Conservation (phyloP, 176 grass and related monocot species). For the Musa beccarii region DNA sequence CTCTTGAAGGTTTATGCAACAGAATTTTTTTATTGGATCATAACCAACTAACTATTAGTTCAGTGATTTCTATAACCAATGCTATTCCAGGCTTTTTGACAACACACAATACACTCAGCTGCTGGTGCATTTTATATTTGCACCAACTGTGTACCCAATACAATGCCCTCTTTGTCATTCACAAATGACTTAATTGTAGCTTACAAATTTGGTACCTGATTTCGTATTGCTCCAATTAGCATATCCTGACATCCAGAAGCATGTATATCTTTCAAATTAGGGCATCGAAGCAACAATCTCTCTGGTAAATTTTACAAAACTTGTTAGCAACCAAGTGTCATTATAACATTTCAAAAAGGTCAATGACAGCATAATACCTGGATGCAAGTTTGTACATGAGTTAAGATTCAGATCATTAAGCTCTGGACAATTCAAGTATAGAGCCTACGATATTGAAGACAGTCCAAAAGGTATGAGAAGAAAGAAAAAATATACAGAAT, state of each 20-base stretch:
- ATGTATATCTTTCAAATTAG: slow-evolving; percentile 65
- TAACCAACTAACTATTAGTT: not conserved
- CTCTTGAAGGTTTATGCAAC: not conserved
- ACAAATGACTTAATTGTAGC: not conserved
- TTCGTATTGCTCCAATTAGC: slow-evolving; percentile 81
- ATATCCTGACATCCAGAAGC: slow-evolving; percentile 72
- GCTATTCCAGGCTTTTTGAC: too few relatives aligned
- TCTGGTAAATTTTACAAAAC: slow-evolving; percentile 34
- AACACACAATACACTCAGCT: not conserved
- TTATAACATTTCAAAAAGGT: not conserved
- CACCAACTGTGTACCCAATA: not conserved
- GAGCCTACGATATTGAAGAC: slow-evolving; percentile 37
- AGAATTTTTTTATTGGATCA: not conserved
- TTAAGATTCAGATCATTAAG: slow-evolving; percentile 93
- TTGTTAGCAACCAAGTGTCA: not conserved
- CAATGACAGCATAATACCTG: slow-evolving; percentile 36
- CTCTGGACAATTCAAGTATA: slow-evolving; percentile 82
- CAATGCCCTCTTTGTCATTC: not conserved
- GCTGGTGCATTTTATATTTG: not conserved
- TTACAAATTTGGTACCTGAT: slow-evolving; percentile 46
- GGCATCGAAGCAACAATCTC: slow-evolving; percentile 73
- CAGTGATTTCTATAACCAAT: not conserved
- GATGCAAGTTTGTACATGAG: slow-evolving; percentile 73
- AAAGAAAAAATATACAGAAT: not conserved
- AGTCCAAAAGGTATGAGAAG: not conserved